phyloP scores from a whole-genome alignment of 345 rosid species.

The Euphorbia peplus region DNA sequence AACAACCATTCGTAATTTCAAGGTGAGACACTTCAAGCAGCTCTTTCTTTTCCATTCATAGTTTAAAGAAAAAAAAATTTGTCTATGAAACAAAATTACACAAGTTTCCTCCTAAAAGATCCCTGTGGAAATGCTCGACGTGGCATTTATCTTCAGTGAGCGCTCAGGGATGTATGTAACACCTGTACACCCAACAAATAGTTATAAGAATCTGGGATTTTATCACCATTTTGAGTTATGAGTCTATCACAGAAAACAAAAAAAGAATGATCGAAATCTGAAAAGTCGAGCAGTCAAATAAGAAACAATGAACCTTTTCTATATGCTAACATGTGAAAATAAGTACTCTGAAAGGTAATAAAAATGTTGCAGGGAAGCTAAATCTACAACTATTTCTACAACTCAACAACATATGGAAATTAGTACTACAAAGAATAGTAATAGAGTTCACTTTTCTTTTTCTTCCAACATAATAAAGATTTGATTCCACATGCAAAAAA shows the following conservation, averaged over 20 bases:
- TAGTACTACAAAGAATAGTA: neutral
- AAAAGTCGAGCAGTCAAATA: neutral
- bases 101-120: slow-evolving; percentile 27
- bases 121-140: slow-evolving; percentile 78
- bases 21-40: neutral
- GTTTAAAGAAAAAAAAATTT: neutral
- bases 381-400: neutral
- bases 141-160: slow-evolving; percentile 85
- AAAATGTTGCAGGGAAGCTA: neutral
- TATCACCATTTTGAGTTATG: neutral
- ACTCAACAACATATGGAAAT: neutral
- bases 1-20: neutral
- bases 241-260: neutral
- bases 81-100: slow-evolving; percentile 7
- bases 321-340: neutral
- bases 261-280: neutral
- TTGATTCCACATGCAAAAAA: neutral
- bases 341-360: neutral
- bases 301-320: neutral
- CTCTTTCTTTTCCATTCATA: slow-evolving; percentile 2
- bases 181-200: slow-evolving; percentile 49
- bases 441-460: neutral
- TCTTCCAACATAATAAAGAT: neutral
- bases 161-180: slow-evolving; percentile 80
- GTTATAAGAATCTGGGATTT: neutral